Evolutionary conservation across 495 filamentous ascomycete species (phyloP).

Genomic region (Annulohypoxylon stygium): DNA sequence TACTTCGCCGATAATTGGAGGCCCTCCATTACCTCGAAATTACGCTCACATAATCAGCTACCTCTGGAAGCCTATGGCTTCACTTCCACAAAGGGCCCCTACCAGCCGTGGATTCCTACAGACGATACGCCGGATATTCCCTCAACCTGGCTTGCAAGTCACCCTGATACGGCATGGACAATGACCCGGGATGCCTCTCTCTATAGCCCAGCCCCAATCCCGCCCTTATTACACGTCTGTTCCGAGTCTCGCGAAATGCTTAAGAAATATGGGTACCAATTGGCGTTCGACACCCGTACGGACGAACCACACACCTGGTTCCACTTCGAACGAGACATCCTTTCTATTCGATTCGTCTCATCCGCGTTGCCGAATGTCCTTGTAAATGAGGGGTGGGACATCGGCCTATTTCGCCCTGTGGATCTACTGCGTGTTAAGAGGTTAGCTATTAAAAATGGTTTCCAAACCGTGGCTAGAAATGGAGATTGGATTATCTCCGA

Average conservation of each 20-base stretch:
- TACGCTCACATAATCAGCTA: neutral
- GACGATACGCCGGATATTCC: slow-evolving; percentile 17
- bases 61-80: slow-evolving; percentile 17
- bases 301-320: slow-evolving; percentile 33
- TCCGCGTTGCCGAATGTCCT: neutral
- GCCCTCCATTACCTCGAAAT: neutral
- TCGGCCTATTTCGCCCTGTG: slow-evolving; percentile 16
- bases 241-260: slow-evolving; percentile 32
- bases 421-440: slow-evolving; percentile 17
- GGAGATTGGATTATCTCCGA: neutral
- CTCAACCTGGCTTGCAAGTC: neutral
- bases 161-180: slow-evolving; percentile 8
- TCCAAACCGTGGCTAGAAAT: neutral
- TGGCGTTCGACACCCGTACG: slow-evolving; percentile 35
- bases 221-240: slow-evolving; percentile 34
- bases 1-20: slow-evolving; percentile 19
- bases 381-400: neutral
- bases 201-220: slow-evolving; percentile 28
- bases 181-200: slow-evolving; percentile 19
- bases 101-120: slow-evolving; percentile 22
- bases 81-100: neutral
- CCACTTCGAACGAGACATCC: slow-evolving; percentile 29
- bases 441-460: neutral
- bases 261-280: slow-evolving; percentile 25
- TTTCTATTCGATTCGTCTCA: neutral